Evolutionary conservation across 352 stramenopile species (phyloP), one percentile per base, ranked within the genome.

Genomic region (Aphanomyces invadans): DNA sequence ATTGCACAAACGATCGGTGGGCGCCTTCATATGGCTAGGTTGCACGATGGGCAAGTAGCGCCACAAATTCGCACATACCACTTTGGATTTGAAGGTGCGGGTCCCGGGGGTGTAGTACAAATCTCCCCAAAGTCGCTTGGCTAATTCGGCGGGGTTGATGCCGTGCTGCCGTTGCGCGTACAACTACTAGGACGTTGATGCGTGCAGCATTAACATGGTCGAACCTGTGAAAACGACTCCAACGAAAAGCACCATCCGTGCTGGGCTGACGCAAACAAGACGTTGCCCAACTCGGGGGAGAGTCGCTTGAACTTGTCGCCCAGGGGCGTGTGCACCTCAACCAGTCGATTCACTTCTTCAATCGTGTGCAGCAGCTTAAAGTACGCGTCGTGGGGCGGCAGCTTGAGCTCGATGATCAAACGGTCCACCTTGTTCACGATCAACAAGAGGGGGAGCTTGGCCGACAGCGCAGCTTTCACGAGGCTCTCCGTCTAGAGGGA

Each of bases 351-450:
- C n/a, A 99, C 83, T 60, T 97, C 88, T 71, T 99, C 96, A 49
- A 99, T 95, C 36, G 96, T 95, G 75, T 98, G 83, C 32, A 95
- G 72, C 32, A 99, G 73, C 76, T 99, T 99, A 73, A 96, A 98
- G 78, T 99, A 99, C 44, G 95, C 92, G 76, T 99, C 97, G 5
- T 83, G 78, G 0, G 97, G 97, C 4, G 96, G 96, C 10, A 99
- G 72, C 75, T 99, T 99, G 42, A 99, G 82, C 73, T 99, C 97
- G 26, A 99, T 87, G 70, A 99, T 98, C 17, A 99, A 76, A 0
- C 97, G 93, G 76, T 99, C 97, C 44, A 99, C 85, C 76, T 99
- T 99, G 76, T 98, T 99, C 42, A 99, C 71, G 32, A 94, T 83
- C 21, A 99, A 78, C 11, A 90, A 76, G 1, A 99, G 73, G 17